phyloP scores from a whole-genome alignment of 2,329 filamentous ascomycete genomes.

The Coniochaeta pulveracea region DNA sequence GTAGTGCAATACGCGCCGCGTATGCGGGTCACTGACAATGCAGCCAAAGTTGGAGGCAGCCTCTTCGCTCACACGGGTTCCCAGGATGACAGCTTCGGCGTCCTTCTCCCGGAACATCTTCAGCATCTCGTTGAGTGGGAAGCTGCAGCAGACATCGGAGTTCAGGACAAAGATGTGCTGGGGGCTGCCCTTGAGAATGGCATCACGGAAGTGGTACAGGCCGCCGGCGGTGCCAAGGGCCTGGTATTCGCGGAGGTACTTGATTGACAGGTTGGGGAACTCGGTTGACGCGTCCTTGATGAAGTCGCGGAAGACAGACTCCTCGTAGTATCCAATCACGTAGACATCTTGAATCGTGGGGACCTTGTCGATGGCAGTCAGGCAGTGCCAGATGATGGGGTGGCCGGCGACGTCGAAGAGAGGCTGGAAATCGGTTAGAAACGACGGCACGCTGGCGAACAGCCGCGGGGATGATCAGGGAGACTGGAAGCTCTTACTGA shows the following conservation, averaged over 20 bases:
- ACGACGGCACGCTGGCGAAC: neutral
- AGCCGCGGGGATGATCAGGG: neutral
- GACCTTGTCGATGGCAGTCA: slow-evolving; percentile 83
- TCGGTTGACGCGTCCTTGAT: slow-evolving; percentile 81
- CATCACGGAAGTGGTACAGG: slow-evolving; percentile 98
- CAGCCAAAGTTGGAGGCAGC: slow-evolving; percentile 94
- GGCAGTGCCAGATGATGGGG: slow-evolving; percentile 96
- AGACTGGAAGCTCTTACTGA: slow-evolving; percentile 25
- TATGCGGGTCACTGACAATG: slow-evolving; percentile 90
- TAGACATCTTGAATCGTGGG: slow-evolving; percentile 89
- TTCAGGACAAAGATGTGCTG: slow-evolving; percentile 97
- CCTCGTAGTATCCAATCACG: slow-evolving; percentile 98
- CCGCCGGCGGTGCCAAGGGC: slow-evolving; percentile 91
- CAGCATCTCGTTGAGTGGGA: slow-evolving; percentile 92
- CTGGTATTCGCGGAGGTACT: slow-evolving; percentile 96
- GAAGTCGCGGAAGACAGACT: slow-evolving; percentile 93
- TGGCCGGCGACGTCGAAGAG: slow-evolving; percentile 98
- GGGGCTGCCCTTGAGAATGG: slow-evolving; percentile 89
- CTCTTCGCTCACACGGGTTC: slow-evolving; percentile 82
- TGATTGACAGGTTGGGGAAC: slow-evolving; percentile 81
- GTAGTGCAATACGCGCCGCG: slow-evolving; percentile 92
- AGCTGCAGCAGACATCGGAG: slow-evolving; percentile 97
- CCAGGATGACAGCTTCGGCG: slow-evolving; percentile 91
- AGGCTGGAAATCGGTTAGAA: slow-evolving; percentile 42
- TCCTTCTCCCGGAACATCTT: slow-evolving; percentile 89